phyloP scores from a whole-genome alignment of 1,284 basidiomycete genomes.

The Melampsora larici-populina region DNA sequence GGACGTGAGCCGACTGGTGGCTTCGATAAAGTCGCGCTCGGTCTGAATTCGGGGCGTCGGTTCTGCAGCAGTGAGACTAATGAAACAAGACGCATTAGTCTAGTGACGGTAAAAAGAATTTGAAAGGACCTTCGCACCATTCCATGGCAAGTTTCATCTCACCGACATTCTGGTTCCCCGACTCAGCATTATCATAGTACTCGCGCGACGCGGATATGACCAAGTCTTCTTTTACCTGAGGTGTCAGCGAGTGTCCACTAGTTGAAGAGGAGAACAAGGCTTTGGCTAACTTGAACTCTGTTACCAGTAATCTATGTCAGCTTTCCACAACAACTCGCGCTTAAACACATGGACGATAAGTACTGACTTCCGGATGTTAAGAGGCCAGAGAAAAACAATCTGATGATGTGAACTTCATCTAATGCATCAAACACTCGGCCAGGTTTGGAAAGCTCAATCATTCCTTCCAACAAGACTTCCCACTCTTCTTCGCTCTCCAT shows the following conservation, averaged over 20 bases:
- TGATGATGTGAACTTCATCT: constrained; percentile 66
- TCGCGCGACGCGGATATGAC: constrained; percentile 76
- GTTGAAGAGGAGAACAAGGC: constrained; percentile 63
- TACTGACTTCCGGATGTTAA: constrained; percentile 79
- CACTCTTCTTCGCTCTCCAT: constrained; percentile 69
- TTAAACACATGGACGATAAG: not conserved
- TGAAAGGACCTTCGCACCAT: constrained; percentile 62
- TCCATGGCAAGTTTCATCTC: constrained; percentile 94
- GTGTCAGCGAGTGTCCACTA: constrained; percentile 60
- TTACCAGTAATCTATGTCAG: constrained; percentile 5
- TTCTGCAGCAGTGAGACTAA: constrained; percentile 70
- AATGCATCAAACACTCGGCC: constrained; percentile 75
- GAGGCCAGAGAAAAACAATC: constrained; percentile 77
- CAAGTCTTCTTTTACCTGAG: constrained; percentile 66
- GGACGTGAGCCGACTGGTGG: constrained; percentile 77
- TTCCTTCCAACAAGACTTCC: constrained; percentile 79
- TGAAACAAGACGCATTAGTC: not conserved
- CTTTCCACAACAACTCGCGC: not conserved
- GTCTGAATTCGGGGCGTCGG: constrained; percentile 63
- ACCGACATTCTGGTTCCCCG: constrained; percentile 82
- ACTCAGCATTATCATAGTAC: constrained; percentile 86
- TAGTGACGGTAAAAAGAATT: not conserved
- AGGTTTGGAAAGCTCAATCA: constrained; percentile 72
- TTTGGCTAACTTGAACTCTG: constrained; percentile 76
- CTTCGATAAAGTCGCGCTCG: constrained; percentile 89